These are phyloP conservation scores for Kwoniella newhampshirensis DNA, from an alignment of 768 basidiomycete genomes.

Conservation along the genomic window DNA sequence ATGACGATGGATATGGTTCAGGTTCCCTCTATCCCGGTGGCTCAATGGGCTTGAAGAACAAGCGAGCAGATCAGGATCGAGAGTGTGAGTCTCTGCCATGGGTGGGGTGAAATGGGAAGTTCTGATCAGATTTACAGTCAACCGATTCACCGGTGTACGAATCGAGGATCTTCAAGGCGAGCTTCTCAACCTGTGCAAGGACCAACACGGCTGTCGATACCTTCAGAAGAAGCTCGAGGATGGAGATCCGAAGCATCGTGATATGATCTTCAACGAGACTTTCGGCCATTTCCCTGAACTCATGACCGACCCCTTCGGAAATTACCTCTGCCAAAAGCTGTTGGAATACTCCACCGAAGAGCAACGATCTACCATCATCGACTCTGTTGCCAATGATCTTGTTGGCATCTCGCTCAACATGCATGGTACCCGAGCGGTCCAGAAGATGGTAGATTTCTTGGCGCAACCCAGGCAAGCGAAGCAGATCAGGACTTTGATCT, in stretches of 20 bases:
- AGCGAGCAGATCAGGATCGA: conserved; percentile 86
- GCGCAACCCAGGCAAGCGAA: conserved; percentile 70
- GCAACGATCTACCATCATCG: conserved; percentile 93
- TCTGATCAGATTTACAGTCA: conserved; percentile 62
- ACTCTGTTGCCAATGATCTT: conserved; percentile 93
- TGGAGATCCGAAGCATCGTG: conserved; percentile 88
- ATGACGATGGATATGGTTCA: conserved; percentile 52
- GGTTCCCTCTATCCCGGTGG: conserved; percentile 52
- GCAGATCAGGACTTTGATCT: conserved; percentile 94
- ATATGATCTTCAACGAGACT: conserved; percentile 99
- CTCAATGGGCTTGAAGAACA: conserved; percentile 79
- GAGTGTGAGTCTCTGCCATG: conserved; percentile 60
- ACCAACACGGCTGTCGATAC: conserved; percentile 98
- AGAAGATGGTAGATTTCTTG: conserved; percentile 99
- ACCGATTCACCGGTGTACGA: conserved; percentile 92
- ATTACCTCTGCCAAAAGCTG: conserved; percentile 97
- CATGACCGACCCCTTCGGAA: conserved; percentile 99
- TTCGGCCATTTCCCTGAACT: conserved; percentile 96
- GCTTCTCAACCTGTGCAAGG: conserved; percentile 90
- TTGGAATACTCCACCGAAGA: conserved; percentile 96
- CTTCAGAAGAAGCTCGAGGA: conserved; percentile 99
- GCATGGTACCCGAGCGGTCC: conserved; percentile 98
- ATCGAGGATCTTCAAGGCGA: conserved; percentile 95
- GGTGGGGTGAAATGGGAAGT: too few species aligned
- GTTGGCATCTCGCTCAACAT: conserved; percentile 98